phyloP scores from a whole-genome alignment of 1,284 basidiomycete species.

The Phaffia rhodozyma region DNA sequence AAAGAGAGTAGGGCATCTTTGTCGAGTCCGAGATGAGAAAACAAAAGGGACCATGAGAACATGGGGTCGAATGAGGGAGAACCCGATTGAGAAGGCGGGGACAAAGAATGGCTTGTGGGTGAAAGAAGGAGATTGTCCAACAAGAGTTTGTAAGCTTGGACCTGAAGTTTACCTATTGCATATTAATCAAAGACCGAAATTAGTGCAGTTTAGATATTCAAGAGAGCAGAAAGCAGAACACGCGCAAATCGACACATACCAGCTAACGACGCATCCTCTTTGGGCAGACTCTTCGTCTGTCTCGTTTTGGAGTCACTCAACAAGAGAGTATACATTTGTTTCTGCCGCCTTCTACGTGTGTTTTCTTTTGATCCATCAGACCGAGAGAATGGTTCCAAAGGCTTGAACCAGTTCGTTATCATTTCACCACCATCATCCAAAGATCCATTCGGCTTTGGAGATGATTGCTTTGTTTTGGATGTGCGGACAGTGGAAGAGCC shows the following conservation, averaged over 20 bases:
- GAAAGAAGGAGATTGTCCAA: slow-evolving; percentile 11
- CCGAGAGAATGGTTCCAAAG: neutral
- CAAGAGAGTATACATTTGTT: slow-evolving; percentile 9
- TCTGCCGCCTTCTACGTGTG: neutral
- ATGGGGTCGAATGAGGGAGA: neutral
- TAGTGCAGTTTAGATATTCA: neutral
- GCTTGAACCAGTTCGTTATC: slow-evolving; percentile 12
- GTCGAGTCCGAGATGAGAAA: slow-evolving; percentile 3
- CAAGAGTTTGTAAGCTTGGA: slow-evolving; percentile 14
- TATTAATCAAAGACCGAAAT: neutral
- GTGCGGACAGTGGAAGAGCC: neutral
- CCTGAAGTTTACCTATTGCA: slow-evolving; percentile 8
- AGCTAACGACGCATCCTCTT: slow-evolving; percentile 6
- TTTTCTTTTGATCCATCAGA: neutral
- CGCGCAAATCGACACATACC: neutral
- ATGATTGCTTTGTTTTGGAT: neutral
- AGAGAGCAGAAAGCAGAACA: no score
- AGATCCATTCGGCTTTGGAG: neutral
- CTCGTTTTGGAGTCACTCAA: slow-evolving; percentile 16
- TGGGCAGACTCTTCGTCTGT: neutral
- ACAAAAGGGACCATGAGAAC: neutral
- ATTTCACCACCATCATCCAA: neutral
- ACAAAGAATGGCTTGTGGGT: neutral
- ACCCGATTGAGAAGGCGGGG: neutral
- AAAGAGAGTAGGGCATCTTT: neutral